Evolutionary conservation across 1,139 yeast genomes (phyloP), one percentile per base, ranked within the genome.

Genomic region (Candida smagusa): DNA sequence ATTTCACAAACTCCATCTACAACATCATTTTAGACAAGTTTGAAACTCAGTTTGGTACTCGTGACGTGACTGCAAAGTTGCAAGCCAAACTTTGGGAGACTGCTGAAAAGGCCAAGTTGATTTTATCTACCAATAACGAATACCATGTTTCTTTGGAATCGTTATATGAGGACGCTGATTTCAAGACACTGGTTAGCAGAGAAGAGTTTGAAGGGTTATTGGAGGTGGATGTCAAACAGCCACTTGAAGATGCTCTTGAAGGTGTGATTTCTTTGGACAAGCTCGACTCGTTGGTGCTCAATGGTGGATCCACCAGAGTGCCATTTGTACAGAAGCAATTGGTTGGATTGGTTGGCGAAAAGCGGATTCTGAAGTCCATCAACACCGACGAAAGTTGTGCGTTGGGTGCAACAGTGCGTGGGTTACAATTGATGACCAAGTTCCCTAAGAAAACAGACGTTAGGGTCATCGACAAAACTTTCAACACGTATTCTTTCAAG

Each of bases 381-480:
- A 92, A 92, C 59, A 94, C 98, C 0, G 99, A 92, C 62, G 99
- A 92, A 62, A 81, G 97, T 42, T 89, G 88, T 42, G 96, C 89
- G 9, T 71, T 87, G 53, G 99, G 99, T 38, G 81, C 95, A 5
- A 81, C 96, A 9, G 66, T 85, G 34, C 76, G 89, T 45, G 98
- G 94, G 9, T 84, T 89, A 40, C 62, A 62, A 42, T 56, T 65
- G 45, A 70, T 68, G 45, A 63, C 69, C 9, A 47, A 52, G 26
- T 37, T 75, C 71, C 72, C 77, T 48, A 82, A 81, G 56, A 77
- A 79, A 48, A 71, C 84, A 7, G 81, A 77, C 32, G 71, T 88
- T 37, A 65, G 69, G 21, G 70, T 88, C 6, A 56, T 74, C 32
- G 96, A 88, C 44, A 76, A 74, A 40, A 61, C 77, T 12, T 65